These are phyloP conservation scores for Beta vulgaris DNA, from an alignment of 148 eudicot genomes.

Conservation along the genomic window DNA sequence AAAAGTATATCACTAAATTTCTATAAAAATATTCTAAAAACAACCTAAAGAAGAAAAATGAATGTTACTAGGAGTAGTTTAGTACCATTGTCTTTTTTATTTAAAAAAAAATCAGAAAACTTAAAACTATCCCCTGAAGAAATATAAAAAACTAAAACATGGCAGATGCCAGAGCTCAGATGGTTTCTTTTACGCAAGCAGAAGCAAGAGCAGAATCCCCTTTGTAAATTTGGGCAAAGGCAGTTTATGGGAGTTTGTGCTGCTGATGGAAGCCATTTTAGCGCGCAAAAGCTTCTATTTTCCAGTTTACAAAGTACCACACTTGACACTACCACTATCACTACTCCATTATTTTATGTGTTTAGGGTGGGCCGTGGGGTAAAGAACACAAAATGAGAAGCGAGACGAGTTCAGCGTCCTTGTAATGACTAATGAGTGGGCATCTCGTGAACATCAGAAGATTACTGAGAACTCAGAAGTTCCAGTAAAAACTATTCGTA, in stretches of 20 bases:
- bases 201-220: too few relatives aligned
- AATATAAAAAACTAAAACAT: too few relatives aligned
- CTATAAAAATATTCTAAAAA: too few relatives aligned
- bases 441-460: constrained; percentile 1
- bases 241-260: constrained; percentile 24
- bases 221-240: background rate
- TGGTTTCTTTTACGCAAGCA: background rate
- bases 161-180: too few relatives aligned
- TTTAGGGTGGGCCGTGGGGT: background rate
- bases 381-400: background rate
- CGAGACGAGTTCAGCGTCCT: constrained; percentile 10
- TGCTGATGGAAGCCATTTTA: constrained; percentile 19
- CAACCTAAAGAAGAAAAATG: too few relatives aligned
- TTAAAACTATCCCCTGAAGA: too few relatives aligned
- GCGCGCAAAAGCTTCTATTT: constrained; percentile 8
- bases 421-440: background rate
- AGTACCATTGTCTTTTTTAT: too few relatives aligned
- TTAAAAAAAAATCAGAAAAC: too few relatives aligned
- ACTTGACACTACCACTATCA: too few relatives aligned
- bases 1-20: too few relatives aligned
- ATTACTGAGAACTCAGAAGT: background rate
- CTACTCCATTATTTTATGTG: background rate
- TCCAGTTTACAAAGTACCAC: too few relatives aligned
- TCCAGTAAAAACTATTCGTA: background rate
- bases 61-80: too few relatives aligned